Percentiles rank a stretch among this genome's conserved stretches.
Evolutionary conservation across 1,284 basidiomycete genomes (phyloP).

Genomic region (Cutaneotrichosporon cavernicola): DNA sequence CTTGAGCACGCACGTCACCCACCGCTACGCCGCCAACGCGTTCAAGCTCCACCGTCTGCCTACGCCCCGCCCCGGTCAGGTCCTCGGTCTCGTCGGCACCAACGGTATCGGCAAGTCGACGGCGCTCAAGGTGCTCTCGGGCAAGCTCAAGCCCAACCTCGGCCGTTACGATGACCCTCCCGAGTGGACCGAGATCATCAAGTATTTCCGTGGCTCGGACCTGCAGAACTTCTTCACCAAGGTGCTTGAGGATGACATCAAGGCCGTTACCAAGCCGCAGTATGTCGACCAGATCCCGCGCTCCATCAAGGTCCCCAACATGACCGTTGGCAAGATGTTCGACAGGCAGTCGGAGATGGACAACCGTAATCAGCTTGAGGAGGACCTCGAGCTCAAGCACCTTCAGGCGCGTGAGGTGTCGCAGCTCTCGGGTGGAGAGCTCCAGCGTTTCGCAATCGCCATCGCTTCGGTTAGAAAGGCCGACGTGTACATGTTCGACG

Average conservation of each 20-base stretch:
- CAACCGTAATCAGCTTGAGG: conserved; percentile 72
- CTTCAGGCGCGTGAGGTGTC: conserved; percentile 77
- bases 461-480: conserved; percentile 70
- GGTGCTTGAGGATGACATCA: conserved; percentile 95
- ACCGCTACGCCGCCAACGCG: conserved; percentile 93
- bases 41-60: conserved; percentile 97
- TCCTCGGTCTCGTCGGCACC: conserved; percentile 90
- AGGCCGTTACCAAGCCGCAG: conserved; percentile 97
- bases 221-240: conserved; percentile 98
- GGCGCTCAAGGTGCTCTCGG: conserved; percentile 89
- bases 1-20: conserved; percentile 87
- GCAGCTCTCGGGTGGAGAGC: conserved; percentile 89
- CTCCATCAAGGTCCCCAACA: conserved; percentile 78
- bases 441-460: conserved; percentile 81
- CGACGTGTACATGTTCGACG: conserved; percentile 71
- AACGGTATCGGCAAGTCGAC: conserved; percentile 99
- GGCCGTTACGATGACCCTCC: conserved; percentile 68
- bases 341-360: conserved; percentile 61
- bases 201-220: conserved; percentile 95
- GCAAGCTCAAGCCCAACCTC: conserved; percentile 79
- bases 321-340: conserved; percentile 85
- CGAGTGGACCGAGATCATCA: conserved; percentile 95
- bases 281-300: conserved; percentile 97
- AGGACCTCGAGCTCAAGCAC: conserved; percentile 79
- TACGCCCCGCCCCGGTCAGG: conserved; percentile 90